Conservation (phyloP, 768 basidiomycete species). For the Trametes meyenii region DNA sequence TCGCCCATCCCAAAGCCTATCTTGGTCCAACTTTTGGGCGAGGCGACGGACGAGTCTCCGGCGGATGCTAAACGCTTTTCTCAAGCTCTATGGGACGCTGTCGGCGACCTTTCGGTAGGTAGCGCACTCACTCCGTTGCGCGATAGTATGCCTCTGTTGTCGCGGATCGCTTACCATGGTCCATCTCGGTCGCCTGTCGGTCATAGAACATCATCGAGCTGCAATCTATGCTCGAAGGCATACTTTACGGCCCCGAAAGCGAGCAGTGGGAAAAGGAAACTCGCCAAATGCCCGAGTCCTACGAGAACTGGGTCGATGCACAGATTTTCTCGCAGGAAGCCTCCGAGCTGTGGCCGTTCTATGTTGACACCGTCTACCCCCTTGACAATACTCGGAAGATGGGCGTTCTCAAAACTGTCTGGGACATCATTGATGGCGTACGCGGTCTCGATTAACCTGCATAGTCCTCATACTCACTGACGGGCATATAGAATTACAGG, state of each 20-base stretch:
- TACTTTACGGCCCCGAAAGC: slow-evolving; percentile 59
- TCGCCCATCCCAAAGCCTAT: slow-evolving; percentile 68
- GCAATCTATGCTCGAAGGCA: slow-evolving; percentile 63
- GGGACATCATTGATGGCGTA: slow-evolving; percentile 65
- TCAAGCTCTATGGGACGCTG: slow-evolving; percentile 77
- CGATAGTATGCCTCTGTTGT: neutral
- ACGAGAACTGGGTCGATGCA: slow-evolving; percentile 70
- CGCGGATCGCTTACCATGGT: neutral
- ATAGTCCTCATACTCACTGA: neutral
- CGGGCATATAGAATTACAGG: slow-evolving; percentile 57
- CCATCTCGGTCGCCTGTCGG: neutral
- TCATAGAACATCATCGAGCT: slow-evolving; percentile 64
- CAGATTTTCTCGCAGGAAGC: slow-evolving; percentile 64
- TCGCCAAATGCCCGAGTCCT: slow-evolving; percentile 60
- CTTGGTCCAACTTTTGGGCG: slow-evolving; percentile 66
- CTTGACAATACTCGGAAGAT: slow-evolving; percentile 56
- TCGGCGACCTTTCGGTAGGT: slow-evolving; percentile 78
- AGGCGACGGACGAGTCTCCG: slow-evolving; percentile 74
- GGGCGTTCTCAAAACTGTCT: slow-evolving; percentile 58
- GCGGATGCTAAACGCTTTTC: slow-evolving; percentile 76
- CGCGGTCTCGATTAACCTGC: slow-evolving; percentile 19
- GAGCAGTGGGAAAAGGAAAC: slow-evolving; percentile 52
- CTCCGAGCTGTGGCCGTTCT: slow-evolving; percentile 49
- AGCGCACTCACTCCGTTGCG: neutral
- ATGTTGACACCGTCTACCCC: slow-evolving; percentile 61